A percentile compares a stretch with the other conserved stretches of the same genome.
Evolutionary conservation across 1,139 yeast genomes (phyloP).

Genomic region (Saccharomycopsis hybrid): DNA sequence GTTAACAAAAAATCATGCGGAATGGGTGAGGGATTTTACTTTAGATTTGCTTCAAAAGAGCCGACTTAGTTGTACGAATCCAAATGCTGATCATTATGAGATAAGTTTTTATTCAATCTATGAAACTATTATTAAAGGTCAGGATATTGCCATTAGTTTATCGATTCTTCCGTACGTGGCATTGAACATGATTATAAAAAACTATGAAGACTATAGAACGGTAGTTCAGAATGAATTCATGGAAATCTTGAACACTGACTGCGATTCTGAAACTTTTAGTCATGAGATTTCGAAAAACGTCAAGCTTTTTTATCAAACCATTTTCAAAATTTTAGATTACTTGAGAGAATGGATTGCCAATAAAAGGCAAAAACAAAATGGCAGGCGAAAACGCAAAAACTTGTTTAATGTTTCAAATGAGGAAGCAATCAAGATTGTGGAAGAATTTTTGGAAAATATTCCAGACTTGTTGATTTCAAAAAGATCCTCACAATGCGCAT

Average conservation of each 20-base stretch:
- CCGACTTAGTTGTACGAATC: constrained; percentile 16
- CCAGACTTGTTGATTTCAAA: constrained; percentile 69
- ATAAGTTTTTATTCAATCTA: constrained; percentile 20
- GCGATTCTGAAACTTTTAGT: constrained; percentile 33
- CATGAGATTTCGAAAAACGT: constrained; percentile 53
- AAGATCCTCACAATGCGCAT: constrained; percentile 75
- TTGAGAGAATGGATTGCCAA: constrained; percentile 67
- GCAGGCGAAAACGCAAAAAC: constrained; percentile 22
- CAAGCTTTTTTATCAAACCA: constrained; percentile 60
- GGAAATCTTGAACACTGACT: constrained; percentile 45
- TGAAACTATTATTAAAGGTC: constrained; percentile 54
- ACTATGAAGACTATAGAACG: constrained; percentile 37
- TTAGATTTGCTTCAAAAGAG: constrained; percentile 52
- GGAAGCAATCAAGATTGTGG: constrained; percentile 34
- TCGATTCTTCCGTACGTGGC: constrained; percentile 77
- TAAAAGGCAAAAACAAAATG: constrained; percentile 26
- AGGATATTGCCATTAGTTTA: constrained; percentile 62
- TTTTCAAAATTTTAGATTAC: constrained; percentile 78
- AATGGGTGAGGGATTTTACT: constrained; percentile 70
- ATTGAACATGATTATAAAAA: constrained; percentile 56
- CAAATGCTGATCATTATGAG: constrained; percentile 24
- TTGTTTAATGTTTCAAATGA: constrained; percentile 23
- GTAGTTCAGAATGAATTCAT: constrained; percentile 53
- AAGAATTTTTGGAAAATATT: constrained; percentile 44
- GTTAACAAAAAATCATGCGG: constrained; percentile 36